These are phyloP conservation scores for Lentinula raphanica DNA, from an alignment of 768 basidiomycete genomes.

Conservation along the genomic window DNA sequence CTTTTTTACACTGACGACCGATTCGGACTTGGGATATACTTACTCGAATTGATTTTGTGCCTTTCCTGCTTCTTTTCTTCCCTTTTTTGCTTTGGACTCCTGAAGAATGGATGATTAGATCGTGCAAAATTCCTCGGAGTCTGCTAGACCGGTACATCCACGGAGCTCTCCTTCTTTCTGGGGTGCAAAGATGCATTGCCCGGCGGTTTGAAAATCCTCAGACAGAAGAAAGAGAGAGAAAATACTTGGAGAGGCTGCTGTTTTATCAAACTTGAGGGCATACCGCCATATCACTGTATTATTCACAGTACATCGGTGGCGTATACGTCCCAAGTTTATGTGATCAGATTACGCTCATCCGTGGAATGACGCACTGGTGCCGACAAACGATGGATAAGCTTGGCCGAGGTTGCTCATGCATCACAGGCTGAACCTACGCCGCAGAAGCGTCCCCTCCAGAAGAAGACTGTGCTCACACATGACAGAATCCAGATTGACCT, in stretches of 20 bases:
- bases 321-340: not conserved
- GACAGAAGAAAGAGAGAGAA: not conserved
- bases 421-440: not conserved
- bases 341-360: not conserved
- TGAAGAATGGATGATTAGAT: not conserved
- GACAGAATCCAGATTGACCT: not conserved
- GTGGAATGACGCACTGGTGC: not conserved
- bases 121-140: conserved; percentile 3
- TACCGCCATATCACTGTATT: not conserved
- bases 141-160: not conserved
- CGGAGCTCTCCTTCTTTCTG: not conserved
- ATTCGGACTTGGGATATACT: not conserved
- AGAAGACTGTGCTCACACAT: not conserved
- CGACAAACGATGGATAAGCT: not conserved
- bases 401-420: not conserved
- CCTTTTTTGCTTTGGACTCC: too few species aligned
- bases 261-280: too few species aligned
- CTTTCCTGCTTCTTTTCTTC: not conserved
- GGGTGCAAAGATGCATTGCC: not conserved
- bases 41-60: not conserved
- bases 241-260: not conserved
- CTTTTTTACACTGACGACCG: not conserved
- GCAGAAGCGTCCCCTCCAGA: not conserved
- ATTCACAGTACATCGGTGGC: not conserved
- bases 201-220: not conserved